Evolutionary conservation across 331 rosid genomes (phyloP), one percentile per base, ranked within the genome.

Genomic region (Telfairia occidentalis): DNA sequence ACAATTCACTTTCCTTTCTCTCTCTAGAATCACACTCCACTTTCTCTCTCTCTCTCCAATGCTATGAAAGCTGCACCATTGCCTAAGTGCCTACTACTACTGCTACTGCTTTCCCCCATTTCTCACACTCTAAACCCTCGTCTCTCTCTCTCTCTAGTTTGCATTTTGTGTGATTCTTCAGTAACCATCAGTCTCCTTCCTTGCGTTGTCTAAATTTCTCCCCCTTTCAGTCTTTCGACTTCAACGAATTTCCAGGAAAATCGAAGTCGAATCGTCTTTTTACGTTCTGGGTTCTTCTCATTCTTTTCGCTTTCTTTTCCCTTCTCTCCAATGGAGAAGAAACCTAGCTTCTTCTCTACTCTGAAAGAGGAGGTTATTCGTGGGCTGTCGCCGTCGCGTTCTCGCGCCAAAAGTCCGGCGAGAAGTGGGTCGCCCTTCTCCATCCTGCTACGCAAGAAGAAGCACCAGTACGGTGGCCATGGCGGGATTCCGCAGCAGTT

Each of bases 301-400:
- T 48, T 71, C 74, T 10, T 21, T 11, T 5, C 9, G 9, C 12
- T 65, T 38, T 65, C 10, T 15, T 65, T 65, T 0, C 50, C n/a
- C 72, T 48, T 19, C 11, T 10, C 10, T 2, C 4, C 24, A 54
- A 92, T 90, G 99, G 99, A 92, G 85, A 90, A 84, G 89, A 95
- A 92, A 77, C 97, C 88, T 45, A 87, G 97, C 23, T 95, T 95
- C 85, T 92, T 95, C 97, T 86, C 99, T 0, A 85, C 92, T 42
- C 82, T 95, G 12, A 95, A 90, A 78, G 93, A 92, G 12, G 97
- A 95, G 46, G 96, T 95, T 2, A 96, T 95, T 64, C 94, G 99
- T 2, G 97, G 99, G 1, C 83, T 95, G 29, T 92, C 97, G 34
- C 99, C 99, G 2, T 85, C 96, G 3, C 92, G 99, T 53, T 90